These are phyloP conservation scores for Hemisphaericaspora xylanilytica DNA, from an alignment of 1,139 yeast species.

Conservation along the genomic window DNA sequence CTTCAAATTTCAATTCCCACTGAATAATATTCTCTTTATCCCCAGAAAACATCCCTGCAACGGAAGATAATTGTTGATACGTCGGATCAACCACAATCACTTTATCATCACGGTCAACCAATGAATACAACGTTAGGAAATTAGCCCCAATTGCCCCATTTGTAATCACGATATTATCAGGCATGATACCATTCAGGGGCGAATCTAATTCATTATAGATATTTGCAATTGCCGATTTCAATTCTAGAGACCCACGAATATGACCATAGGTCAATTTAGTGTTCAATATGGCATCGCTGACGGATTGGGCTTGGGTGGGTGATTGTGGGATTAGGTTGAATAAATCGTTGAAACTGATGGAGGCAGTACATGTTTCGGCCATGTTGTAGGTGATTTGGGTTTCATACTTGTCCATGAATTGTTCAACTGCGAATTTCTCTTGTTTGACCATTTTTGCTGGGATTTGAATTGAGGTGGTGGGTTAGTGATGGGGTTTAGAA, in stretches of 20 bases:
- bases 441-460: constrained; percentile 22
- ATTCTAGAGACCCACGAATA: constrained; percentile 44
- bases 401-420: constrained; percentile 56
- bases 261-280: constrained; percentile 46
- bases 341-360: constrained; percentile 42
- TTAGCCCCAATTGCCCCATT: constrained; percentile 63
- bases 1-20: constrained; percentile 31
- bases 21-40: constrained; percentile 30
- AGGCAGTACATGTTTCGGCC: constrained; percentile 56
- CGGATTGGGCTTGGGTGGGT: constrained; percentile 8
- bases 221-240: constrained; percentile 34
- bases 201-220: constrained; percentile 28
- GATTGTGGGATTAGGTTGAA: constrained; percentile 24
- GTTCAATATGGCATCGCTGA: constrained; percentile 12
- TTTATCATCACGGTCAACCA: constrained; percentile 49
- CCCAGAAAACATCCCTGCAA: constrained; percentile 50
- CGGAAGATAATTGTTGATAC: constrained; percentile 52
- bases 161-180: constrained; percentile 44
- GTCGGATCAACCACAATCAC: constrained; percentile 51
- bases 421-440: constrained; percentile 53
- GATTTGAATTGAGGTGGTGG: background rate
- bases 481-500: background rate
- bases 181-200: constrained; percentile 15
- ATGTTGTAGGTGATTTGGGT: constrained; percentile 37
- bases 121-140: constrained; percentile 45